These are phyloP conservation scores for Umbelopsis isabellina DNA, from an alignment of 192 early-diverging fungal species.

Conservation along the genomic window DNA sequence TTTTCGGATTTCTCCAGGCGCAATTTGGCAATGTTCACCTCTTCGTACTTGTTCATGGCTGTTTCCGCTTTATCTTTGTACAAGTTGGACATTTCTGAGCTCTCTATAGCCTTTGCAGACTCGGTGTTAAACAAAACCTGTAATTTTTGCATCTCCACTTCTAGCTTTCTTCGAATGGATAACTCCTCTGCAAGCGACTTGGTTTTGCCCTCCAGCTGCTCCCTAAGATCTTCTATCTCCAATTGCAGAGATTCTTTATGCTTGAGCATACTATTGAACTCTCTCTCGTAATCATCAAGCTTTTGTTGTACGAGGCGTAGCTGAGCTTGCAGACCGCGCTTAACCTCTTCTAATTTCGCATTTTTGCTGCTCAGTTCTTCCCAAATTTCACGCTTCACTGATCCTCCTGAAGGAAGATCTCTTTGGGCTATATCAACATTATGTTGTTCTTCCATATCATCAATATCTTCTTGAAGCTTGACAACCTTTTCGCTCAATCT, in stretches of 20 bases:
- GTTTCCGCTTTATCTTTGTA: background rate
- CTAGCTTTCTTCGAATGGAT: background rate
- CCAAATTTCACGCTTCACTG: background rate
- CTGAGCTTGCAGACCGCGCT: background rate
- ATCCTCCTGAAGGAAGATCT: background rate
- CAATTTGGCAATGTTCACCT: background rate
- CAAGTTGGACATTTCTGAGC: background rate
- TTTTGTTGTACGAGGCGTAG: background rate
- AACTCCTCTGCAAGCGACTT: background rate
- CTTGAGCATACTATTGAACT: background rate
- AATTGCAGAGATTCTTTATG: background rate
- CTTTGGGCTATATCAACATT: background rate
- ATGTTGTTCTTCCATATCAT: background rate
- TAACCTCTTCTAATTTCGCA: background rate
- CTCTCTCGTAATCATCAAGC: background rate
- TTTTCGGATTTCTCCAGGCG: conserved; percentile 3
- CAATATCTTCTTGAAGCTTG: conserved; percentile 6
- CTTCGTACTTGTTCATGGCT: conserved; percentile 4
- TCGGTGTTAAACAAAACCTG: background rate
- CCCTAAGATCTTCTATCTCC: background rate
- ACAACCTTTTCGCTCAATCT: background rate
- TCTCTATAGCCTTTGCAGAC: background rate
- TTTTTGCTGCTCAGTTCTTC: background rate
- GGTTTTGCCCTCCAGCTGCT: background rate
- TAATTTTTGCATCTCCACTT: background rate